Conservation (phyloP, 2,329 filamentous ascomycete species). For the Talaromyces pinophilus region DNA sequence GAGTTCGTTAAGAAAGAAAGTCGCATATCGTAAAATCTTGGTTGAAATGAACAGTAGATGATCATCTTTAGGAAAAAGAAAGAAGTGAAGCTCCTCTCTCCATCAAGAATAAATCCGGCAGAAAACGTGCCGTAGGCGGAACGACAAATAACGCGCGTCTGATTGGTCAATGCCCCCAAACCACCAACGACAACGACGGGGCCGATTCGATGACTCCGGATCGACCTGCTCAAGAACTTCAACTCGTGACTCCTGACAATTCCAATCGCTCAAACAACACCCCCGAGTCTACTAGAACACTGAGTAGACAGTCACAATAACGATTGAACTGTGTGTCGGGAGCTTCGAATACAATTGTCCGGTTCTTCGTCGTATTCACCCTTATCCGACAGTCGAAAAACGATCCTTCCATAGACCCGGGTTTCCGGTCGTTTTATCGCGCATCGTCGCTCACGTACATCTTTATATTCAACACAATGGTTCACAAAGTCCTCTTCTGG, state of each 20-base stretch:
- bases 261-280: neutral
- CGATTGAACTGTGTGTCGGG: neutral
- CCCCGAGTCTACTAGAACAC: neutral
- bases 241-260: conserved; percentile 4
- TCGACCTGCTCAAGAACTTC: conserved; percentile 10
- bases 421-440: conserved; percentile 15
- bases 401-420: conserved; percentile 10
- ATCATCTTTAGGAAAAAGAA: neutral
- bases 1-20: neutral
- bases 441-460: conserved; percentile 25
- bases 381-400: conserved; percentile 1
- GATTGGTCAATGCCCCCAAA: conserved; percentile 15
- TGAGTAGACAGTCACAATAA: conserved; percentile 21
- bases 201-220: conserved; percentile 6
- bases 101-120: conserved; percentile 20
- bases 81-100: neutral
- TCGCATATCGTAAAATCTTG: neutral
- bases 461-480: conserved; percentile 37
- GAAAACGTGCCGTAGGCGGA: conserved; percentile 22
- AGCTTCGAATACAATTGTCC: neutral
- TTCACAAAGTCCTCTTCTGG: conserved; percentile 57
- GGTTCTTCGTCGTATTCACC: neutral
- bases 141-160: neutral
- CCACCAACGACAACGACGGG: conserved; percentile 1
- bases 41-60: neutral